phyloP scores from a whole-genome alignment of 345 rosid genomes.

The Moringa oleifera region DNA sequence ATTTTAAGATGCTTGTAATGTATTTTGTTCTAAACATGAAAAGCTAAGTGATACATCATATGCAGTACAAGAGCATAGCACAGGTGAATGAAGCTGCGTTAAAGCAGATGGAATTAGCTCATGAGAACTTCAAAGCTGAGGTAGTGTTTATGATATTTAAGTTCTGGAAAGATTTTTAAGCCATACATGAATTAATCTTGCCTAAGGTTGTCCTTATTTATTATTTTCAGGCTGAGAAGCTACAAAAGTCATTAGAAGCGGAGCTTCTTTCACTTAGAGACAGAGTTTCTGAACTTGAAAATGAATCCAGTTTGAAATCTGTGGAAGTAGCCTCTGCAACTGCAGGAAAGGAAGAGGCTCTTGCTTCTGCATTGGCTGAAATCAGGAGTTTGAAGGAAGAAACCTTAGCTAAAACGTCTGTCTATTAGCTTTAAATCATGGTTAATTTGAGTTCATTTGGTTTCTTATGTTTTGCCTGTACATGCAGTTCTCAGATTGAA shows the following conservation, averaged over 20 bases:
- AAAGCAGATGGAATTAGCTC: slow-evolving; percentile 90
- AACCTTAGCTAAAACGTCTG: slow-evolving; percentile 53
- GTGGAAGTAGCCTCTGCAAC: slow-evolving; percentile 59
- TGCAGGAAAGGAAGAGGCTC: slow-evolving; percentile 65
- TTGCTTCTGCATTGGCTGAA: slow-evolving; percentile 62
- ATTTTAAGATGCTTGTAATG: slow-evolving; percentile 4
- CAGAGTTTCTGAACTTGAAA: slow-evolving; percentile 69
- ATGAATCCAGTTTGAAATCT: slow-evolving; percentile 58
- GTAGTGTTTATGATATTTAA: slow-evolving; percentile 26
- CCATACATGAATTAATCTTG: not conserved
- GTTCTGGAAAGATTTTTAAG: not conserved
- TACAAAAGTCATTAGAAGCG: slow-evolving; percentile 62
- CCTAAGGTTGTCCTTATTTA: not conserved
- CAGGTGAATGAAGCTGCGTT: slow-evolving; percentile 84
- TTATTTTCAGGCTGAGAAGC: slow-evolving; percentile 55
- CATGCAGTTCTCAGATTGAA: slow-evolving; percentile 61
- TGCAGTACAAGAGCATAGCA: slow-evolving; percentile 93
- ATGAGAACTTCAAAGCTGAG: slow-evolving; percentile 75
- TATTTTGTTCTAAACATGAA: not conserved
- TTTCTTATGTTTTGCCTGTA: slow-evolving; percentile 15
- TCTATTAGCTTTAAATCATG: slow-evolving; percentile 5
- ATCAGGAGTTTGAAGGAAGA: slow-evolving; percentile 67
- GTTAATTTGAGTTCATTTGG: slow-evolving; percentile 4
- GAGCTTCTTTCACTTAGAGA: slow-evolving; percentile 64
- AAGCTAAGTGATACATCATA: slow-evolving; percentile 18